Base-by-base conservation (phyloP, 352 stramenopile genomes). In the Pythium biforme region DNA sequence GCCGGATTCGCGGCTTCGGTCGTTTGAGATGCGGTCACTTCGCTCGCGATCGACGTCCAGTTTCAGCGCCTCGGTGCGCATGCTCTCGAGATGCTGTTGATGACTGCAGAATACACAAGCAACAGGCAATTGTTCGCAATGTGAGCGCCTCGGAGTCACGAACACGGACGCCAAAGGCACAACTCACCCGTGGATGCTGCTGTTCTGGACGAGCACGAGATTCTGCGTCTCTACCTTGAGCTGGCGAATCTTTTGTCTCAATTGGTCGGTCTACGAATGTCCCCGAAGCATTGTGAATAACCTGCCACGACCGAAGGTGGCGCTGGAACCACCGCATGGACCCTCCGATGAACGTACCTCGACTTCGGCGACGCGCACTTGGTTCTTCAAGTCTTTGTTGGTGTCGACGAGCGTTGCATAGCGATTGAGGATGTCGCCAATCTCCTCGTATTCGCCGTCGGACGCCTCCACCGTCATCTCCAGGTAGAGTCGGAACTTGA, bases 191-290 rank as follows among this genome's bases (percentile, higher is more conserved):
- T 95, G 82, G 55, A 95, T 92, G 59, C 79, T 86, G 60, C 80
- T 91, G 65, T 95, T 95, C 64, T 94, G 86, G 6, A 94, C 85
- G 4, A 95, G 74, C 25, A 92, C 77, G 39, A 88, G 68, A 58
- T 92, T 94, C 70, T 94, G 81, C 67, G 85, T 89, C 68, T 96
- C 81, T 15, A 84, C 76, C 69, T 92, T 92, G 48, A 94, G 64
- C 59, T 82, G 70, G 26, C 82, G 78, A 57, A 94, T 83, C 25
- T 83, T 83, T 66, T 91, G 85, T 10, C 82, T 77, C 46, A 91
- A 63, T 58, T 89, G 78, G 58, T 94, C 85, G 14, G 82, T 92
- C 71, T 86, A 37, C 19, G 27, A 17, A 14, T n/a, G 6, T 10
- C 14, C n/a, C n/a, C n/a, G n/a, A 37, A 37, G 14, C 31, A 37